Evolutionary conservation across 768 basidiomycete species (phyloP).

Genomic region (Hebeloma cylindrosporum): DNA sequence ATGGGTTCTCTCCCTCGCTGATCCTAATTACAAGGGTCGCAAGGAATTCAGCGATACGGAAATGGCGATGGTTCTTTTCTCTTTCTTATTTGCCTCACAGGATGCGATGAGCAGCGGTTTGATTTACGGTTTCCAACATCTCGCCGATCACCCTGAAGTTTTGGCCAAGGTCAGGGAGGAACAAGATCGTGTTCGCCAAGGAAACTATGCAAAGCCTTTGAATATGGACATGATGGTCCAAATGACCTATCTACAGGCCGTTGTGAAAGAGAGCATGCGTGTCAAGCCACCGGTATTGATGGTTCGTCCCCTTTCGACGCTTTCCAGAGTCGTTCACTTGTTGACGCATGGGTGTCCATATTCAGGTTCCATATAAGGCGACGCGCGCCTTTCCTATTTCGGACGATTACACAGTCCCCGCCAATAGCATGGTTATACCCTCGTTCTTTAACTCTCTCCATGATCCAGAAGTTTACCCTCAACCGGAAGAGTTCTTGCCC

Average conservation of each 20-base stretch:
- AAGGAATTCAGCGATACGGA: slow-evolving; percentile 89
- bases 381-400: slow-evolving; percentile 91
- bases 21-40: slow-evolving; percentile 70
- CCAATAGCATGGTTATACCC: slow-evolving; percentile 91
- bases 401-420: slow-evolving; percentile 89
- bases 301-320: slow-evolving; percentile 47
- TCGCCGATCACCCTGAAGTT: slow-evolving; percentile 89
- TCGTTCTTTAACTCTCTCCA: slow-evolving; percentile 92
- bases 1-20: slow-evolving; percentile 78
- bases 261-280: slow-evolving; percentile 92
- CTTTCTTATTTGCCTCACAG: slow-evolving; percentile 94
- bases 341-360: slow-evolving; percentile 16
- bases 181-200: slow-evolving; percentile 79
- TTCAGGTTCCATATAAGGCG: slow-evolving; percentile 88
- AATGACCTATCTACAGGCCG: slow-evolving; percentile 90
- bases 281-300: slow-evolving; percentile 94
- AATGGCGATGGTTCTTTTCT: slow-evolving; percentile 96
- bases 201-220: slow-evolving; percentile 72
- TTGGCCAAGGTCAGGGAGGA: slow-evolving; percentile 88
- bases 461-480: slow-evolving; percentile 83
- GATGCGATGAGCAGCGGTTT: slow-evolving; percentile 98
- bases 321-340: slow-evolving; percentile 8
- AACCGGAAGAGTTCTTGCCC: slow-evolving; percentile 80
- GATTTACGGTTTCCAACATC: slow-evolving; percentile 95
- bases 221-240: slow-evolving; percentile 88